Evolutionary conservation across 2,329 filamentous ascomycete species (phyloP).

Genomic region (Beauveria caledonica): DNA sequence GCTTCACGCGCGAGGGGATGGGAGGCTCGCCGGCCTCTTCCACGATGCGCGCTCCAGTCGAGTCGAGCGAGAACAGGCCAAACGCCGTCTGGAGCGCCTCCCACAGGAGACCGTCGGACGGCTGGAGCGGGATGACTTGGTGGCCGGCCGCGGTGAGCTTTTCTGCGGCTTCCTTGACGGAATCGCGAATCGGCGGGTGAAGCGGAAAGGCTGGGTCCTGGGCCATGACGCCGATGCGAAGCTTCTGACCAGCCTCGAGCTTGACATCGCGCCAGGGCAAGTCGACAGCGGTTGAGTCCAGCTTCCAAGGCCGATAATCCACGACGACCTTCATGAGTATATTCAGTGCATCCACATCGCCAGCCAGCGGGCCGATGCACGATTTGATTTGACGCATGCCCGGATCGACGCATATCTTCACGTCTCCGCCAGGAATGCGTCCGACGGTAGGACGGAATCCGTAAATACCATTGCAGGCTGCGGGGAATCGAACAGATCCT

Average conservation of each 20-base stretch:
- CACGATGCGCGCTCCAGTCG: background rate
- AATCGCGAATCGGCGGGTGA: conserved; percentile 40
- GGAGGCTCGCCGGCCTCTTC: conserved; percentile 12
- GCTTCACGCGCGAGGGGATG: background rate
- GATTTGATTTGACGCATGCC: conserved; percentile 24
- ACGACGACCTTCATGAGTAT: conserved; percentile 35
- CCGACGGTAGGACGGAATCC: conserved; percentile 48
- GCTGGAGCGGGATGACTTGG: conserved; percentile 28
- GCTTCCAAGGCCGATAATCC: conserved; percentile 32
- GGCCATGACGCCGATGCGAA: conserved; percentile 40
- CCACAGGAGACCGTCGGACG: conserved; percentile 16
- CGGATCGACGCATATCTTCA: background rate
- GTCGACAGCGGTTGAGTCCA: conserved; percentile 33
- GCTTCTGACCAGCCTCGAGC: conserved; percentile 11
- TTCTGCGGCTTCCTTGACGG: conserved; percentile 31
- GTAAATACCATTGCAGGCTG: conserved; percentile 47
- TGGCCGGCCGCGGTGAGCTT: conserved; percentile 36
- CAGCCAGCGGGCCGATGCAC: conserved; percentile 34
- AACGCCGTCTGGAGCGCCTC: conserved; percentile 8
- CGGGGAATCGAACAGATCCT: conserved; percentile 43
- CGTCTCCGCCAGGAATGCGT: conserved; percentile 37
- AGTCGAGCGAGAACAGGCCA: background rate
- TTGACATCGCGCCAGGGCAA: conserved; percentile 36
- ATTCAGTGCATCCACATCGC: conserved; percentile 30
- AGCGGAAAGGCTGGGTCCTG: conserved; percentile 40